These are phyloP conservation scores for Endogone sp. DNA, from an alignment of 192 early-diverging fungal genomes.

Conservation along the genomic window DNA sequence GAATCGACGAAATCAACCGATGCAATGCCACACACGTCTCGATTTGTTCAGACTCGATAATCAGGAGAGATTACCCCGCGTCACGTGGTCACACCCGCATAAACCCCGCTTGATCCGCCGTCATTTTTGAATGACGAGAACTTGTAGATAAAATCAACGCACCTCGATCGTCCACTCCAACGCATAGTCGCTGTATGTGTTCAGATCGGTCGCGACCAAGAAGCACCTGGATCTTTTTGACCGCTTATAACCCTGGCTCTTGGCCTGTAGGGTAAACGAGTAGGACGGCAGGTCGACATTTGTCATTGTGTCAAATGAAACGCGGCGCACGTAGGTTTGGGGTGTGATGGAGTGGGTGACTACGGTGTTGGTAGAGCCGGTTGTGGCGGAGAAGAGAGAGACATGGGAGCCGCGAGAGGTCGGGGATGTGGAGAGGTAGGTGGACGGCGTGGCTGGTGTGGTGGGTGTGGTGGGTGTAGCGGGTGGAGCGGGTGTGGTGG, in stretches of 20 bases:
- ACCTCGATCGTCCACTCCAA: slow-evolving; percentile 45
- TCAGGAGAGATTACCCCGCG: too few species aligned
- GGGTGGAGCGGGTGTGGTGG: neutral
- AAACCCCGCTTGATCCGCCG: too few species aligned
- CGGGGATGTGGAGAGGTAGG: neutral
- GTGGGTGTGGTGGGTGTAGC: neutral
- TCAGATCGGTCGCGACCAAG: slow-evolving; percentile 48
- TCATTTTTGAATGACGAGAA: too few species aligned
- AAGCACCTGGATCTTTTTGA: slow-evolving; percentile 37
- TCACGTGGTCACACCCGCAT: too few species aligned
- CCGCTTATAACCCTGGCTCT: slow-evolving; percentile 35
- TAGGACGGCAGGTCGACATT: slow-evolving; percentile 32
- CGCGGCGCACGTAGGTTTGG: slow-evolving; percentile 26
- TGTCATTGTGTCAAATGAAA: slow-evolving; percentile 36
- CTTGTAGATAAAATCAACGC: neutral
- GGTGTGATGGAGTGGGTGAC: neutral
- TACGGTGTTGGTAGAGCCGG: too few species aligned
- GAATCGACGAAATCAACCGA: too few species aligned
- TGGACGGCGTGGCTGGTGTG: neutral
- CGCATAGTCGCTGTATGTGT: slow-evolving; percentile 45
- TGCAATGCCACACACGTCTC: too few species aligned
- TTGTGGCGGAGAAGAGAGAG: neutral
- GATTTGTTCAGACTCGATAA: too few species aligned
- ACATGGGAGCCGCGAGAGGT: neutral
- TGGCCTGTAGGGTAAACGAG: slow-evolving; percentile 43